Conservation (phyloP, 352 stramenopile species). For the Globisporangium orthogonon region DNA sequence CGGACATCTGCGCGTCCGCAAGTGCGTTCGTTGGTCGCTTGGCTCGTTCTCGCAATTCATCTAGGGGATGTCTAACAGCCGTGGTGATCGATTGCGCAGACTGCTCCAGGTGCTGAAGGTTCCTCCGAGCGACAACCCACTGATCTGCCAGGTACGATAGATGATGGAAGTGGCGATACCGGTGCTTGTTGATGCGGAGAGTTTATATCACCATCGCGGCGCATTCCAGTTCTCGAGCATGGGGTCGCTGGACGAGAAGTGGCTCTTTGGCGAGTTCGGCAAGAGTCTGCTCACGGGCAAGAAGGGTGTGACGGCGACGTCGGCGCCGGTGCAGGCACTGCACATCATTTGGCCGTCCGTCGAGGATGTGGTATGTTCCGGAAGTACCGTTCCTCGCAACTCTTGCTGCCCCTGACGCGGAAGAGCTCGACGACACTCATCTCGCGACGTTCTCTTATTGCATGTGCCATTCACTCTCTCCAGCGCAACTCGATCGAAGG, state of each 20-base stretch:
- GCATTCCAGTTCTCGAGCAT: conserved; percentile 68
- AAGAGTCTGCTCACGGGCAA: conserved; percentile 49
- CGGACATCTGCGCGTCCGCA: conserved; percentile 64
- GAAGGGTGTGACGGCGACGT: conserved; percentile 19
- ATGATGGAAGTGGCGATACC: too few relatives aligned
- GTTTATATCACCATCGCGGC: not conserved
- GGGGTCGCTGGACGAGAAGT: conserved; percentile 77
- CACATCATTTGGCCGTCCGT: conserved; percentile 82
- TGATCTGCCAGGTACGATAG: conserved; percentile 52
- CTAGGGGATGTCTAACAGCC: not conserved
- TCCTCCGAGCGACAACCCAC: conserved; percentile 42
- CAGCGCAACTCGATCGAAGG: conserved; percentile 75
- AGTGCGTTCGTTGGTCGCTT: not conserved
- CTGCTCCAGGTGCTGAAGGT: conserved; percentile 45
- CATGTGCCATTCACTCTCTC: not conserved
- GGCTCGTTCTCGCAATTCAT: not conserved
- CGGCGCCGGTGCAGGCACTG: conserved; percentile 42
- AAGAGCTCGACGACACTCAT: not conserved
- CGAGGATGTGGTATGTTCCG: conserved; percentile 53
- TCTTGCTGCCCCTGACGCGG: too few relatives aligned
- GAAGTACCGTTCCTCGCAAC: not conserved
- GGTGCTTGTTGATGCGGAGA: not conserved
- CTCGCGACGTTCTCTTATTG: not conserved
- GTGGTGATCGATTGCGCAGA: conserved; percentile 13
- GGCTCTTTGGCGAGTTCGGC: conserved; percentile 73